A percentile compares a stretch with the other conserved stretches of the same genome.
Conservation (phyloP, 108 stramenopile species). For the Cyclotella distinguenda region DNA sequence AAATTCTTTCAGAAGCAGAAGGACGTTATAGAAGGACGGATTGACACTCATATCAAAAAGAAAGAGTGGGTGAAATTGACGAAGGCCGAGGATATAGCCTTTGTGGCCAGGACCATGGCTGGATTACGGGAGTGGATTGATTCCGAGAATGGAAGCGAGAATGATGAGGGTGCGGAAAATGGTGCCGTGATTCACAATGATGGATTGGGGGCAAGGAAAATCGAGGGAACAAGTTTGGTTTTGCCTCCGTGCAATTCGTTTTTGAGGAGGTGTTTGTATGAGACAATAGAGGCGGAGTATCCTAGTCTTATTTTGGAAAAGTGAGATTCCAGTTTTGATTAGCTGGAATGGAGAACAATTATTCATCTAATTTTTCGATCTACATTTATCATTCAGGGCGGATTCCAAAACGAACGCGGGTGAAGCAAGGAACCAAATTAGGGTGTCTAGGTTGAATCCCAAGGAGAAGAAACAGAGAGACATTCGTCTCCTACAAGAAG, state of each 20-base stretch:
- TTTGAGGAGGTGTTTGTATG: slow-evolving; percentile 75
- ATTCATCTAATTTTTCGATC: no score
- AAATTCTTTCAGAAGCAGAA: slow-evolving; percentile 43
- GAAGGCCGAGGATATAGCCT: slow-evolving; percentile 53
- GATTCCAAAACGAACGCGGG: slow-evolving; percentile 20
- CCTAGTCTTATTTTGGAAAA: slow-evolving; percentile 67
- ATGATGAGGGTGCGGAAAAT: slow-evolving; percentile 6
- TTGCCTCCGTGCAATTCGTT: slow-evolving; percentile 79
- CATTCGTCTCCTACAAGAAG: slow-evolving; percentile 50
- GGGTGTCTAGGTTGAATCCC: slow-evolving; percentile 59
- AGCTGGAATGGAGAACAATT: no score
- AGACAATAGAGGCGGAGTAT: slow-evolving; percentile 76
- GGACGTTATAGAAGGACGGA: slow-evolving; percentile 5
- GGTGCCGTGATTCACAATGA: not conserved
- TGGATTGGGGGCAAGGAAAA: not conserved
- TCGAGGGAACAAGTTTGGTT: slow-evolving; percentile 57
- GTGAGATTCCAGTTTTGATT: slow-evolving; percentile 8
- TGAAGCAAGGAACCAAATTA: slow-evolving; percentile 56
- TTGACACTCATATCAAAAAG: not conserved
- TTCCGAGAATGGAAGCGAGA: slow-evolving; percentile 31
- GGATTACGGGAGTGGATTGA: slow-evolving; percentile 82
- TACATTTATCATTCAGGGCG: slow-evolving; percentile 1
- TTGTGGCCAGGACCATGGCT: slow-evolving; percentile 70
- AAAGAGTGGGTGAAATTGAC: slow-evolving; percentile 33
- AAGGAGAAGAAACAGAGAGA: slow-evolving; percentile 56